A percentile compares a stretch with the other conserved stretches of the same genome.
Conservation (phyloP, 345 rosid genomes). For the Gossypium turneri region DNA sequence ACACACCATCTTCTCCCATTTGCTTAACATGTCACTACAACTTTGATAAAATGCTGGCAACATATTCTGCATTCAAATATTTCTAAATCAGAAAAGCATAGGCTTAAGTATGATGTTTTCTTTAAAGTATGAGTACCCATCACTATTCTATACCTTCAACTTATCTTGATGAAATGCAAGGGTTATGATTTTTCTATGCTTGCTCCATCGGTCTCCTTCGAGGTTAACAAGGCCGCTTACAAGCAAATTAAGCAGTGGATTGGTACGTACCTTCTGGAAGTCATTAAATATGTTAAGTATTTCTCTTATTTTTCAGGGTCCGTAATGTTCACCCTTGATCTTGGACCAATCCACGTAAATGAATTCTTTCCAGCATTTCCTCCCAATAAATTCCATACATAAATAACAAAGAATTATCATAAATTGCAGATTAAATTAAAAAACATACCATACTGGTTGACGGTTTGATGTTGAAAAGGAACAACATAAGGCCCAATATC, state of each 20-base stretch:
- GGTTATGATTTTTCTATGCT: slow-evolving; percentile 35
- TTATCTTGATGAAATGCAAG: slow-evolving; percentile 33
- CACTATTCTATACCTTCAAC: slow-evolving; percentile 18
- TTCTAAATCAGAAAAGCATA: not conserved
- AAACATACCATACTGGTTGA: slow-evolving; percentile 25
- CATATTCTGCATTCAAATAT: slow-evolving; percentile 18
- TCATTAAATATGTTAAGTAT: slow-evolving; percentile 11
- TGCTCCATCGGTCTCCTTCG: slow-evolving; percentile 48
- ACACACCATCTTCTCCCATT: slow-evolving; percentile 26
- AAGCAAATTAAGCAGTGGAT: slow-evolving; percentile 30
- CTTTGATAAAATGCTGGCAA: slow-evolving; percentile 27
- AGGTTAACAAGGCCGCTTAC: slow-evolving; percentile 37
- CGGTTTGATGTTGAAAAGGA: too few species aligned
- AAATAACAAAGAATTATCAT: not conserved
- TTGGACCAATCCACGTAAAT: slow-evolving; percentile 41
- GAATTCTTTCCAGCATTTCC: slow-evolving; percentile 35
- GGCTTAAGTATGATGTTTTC: too few species aligned
- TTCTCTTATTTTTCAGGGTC: slow-evolving; percentile 41
- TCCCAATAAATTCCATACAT: not conserved
- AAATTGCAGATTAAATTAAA: not conserved
- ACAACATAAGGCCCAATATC: too few species aligned
- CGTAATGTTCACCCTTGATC: slow-evolving; percentile 35
- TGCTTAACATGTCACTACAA: slow-evolving; percentile 25
- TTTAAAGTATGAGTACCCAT: too few species aligned
- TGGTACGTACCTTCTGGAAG: slow-evolving; percentile 23